These are phyloP conservation scores for Aspergillus baeticus DNA, from an alignment of 495 filamentous ascomycete species.

Conservation along the genomic window DNA sequence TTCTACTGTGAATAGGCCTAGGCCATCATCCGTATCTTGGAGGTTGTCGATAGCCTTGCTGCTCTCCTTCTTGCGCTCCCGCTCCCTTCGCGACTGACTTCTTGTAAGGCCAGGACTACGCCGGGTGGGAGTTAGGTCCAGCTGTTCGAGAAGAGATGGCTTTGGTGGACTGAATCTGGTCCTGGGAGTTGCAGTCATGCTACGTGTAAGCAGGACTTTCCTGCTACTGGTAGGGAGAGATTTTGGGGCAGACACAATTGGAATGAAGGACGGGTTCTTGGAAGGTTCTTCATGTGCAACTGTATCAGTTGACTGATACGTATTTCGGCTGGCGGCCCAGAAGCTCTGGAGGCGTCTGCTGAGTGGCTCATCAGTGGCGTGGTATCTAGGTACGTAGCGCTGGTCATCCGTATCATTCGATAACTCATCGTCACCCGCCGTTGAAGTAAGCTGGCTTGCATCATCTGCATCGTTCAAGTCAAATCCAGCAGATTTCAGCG, in stretches of 20 bases:
- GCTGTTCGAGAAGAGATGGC: constrained; percentile 41
- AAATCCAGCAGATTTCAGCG: constrained; percentile 37
- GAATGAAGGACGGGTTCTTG: constrained; percentile 17
- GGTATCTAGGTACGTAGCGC: constrained; percentile 29
- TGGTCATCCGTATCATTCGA: constrained; percentile 30
- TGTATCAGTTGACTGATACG: constrained; percentile 18
- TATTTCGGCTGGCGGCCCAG: constrained; percentile 38
- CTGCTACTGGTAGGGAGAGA: constrained; percentile 32
- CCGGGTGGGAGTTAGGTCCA: constrained; percentile 43
- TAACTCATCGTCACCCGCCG: constrained; percentile 36
- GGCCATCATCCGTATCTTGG: constrained; percentile 23
- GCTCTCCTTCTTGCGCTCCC: not conserved
- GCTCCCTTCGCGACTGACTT: constrained; percentile 21
- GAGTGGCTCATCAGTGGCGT: constrained; percentile 35
- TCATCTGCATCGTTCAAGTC: constrained; percentile 34
- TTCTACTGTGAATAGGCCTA: constrained; percentile 25
- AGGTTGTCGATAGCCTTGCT: constrained; percentile 17
- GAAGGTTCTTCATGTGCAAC: constrained; percentile 21
- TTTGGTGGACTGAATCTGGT: constrained; percentile 48
- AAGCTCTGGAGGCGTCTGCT: constrained; percentile 43
- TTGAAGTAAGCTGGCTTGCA: constrained; percentile 34
- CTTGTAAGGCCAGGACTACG: constrained; percentile 29
- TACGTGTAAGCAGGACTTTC: constrained; percentile 40
- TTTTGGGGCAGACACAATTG: constrained; percentile 19
- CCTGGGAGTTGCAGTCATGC: constrained; percentile 38